Evolutionary conservation across 768 basidiomycete genomes (phyloP).

Genomic region (Russula lepida): DNA sequence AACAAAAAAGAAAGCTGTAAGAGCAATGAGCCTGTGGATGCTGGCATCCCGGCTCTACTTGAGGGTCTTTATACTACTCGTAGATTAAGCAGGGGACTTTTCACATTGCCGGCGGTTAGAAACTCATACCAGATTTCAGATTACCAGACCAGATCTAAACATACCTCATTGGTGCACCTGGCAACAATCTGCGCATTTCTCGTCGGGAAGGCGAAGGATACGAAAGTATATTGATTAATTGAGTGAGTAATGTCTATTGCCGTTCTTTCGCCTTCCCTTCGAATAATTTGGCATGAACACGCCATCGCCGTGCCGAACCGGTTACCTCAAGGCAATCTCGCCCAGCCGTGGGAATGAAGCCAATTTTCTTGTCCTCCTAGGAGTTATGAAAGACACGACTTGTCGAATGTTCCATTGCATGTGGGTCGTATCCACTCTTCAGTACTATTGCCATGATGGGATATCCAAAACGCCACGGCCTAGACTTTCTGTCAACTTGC

Average conservation of each 20-base stretch:
- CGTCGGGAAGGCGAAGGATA: slow-evolving; percentile 1
- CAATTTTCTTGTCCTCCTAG: background rate
- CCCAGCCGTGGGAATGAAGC: slow-evolving; percentile 5
- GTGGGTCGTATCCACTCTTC: background rate
- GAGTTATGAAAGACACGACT: background rate
- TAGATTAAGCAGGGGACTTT: slow-evolving; percentile 2
- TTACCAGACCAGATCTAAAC: slow-evolving; percentile 5
- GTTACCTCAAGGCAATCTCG: background rate
- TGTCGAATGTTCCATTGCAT: slow-evolving; percentile 8
- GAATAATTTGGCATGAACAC: slow-evolving; percentile 1
- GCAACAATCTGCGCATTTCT: background rate
- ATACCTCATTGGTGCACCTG: background rate
- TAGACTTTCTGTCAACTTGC: background rate
- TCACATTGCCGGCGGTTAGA: slow-evolving; percentile 1
- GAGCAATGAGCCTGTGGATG: slow-evolving; percentile 5
- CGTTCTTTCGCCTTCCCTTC: slow-evolving; percentile 6
- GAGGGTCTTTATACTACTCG: slow-evolving; percentile 7
- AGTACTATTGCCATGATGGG: slow-evolving; percentile 5
- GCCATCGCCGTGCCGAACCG: background rate
- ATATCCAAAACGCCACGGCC: background rate
- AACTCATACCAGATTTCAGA: background rate
- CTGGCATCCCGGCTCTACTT: background rate
- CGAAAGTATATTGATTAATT: background rate
- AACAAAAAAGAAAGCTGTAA: background rate
- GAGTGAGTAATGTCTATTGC: slow-evolving; percentile 8